Base-by-base conservation (phyloP, 2,329 filamentous ascomycete genomes). In the Davidsoniella neocaledoniae region DNA sequence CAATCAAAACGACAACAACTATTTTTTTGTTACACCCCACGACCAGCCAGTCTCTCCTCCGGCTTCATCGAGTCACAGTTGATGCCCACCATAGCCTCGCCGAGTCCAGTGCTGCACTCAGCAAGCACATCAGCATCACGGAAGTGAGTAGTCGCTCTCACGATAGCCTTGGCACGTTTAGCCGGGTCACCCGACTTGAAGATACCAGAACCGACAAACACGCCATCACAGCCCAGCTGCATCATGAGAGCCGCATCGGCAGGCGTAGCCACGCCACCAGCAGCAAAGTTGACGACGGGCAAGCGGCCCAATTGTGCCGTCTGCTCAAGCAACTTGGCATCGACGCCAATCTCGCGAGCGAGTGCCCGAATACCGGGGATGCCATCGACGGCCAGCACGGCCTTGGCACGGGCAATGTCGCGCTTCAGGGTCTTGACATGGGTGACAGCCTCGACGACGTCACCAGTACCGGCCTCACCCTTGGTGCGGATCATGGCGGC, bases 401-500 rank as follows among this genome's bases (percentile, higher is more conserved):
- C 75, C 63, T 87, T 83, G 9, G 90, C 90, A 55, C 76, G 72
- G 3, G 80, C 77, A 58, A 96, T 94, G 60, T 96, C 81, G 19
- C 70, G 67, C 62, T 82, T 91, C 56, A 96, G 83, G 9, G 84
- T 86, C 62, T 91, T 84, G 78, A 95, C 94, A 74, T 98, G 91
- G 62, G 83, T 81, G 45, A 96, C 90, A 17, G 91, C 91, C 71
- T 96, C 90, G 59, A 96, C 84, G 48, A 98, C 86, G 63, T 98
- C 91, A 55, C 91, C 91, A 1, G 91, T 96, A 55, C 91, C 91
- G 37, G 91, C 91, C 70, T 98, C 91, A 56, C 91, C 91, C 73
- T 96, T 98, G 56, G 91, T 98, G 59, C 91, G 81, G 68, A 98
- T 95, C 90, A 98, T 96, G 60, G 90, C 90, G 8, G 91, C 91